Evolutionary conservation across 2,329 filamentous ascomycete genomes (phyloP).

Genomic region (Alternaria panax): DNA sequence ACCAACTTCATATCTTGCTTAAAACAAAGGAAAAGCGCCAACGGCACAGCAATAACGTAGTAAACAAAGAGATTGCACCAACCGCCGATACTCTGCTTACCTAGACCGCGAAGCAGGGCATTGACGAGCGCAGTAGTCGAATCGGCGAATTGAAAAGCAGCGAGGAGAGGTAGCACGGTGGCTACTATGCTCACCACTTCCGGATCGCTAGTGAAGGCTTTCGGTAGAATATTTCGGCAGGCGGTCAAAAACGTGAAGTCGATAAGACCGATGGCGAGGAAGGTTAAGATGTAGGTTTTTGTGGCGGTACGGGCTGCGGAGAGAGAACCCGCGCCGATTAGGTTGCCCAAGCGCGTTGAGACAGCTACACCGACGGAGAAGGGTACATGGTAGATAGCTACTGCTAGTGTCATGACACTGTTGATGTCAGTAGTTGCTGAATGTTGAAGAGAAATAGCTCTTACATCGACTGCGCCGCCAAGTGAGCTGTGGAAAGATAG

Average conservation of each 20-base stretch:
- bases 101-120: conserved; percentile 48
- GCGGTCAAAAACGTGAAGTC: conserved; percentile 44
- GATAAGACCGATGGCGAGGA: conserved; percentile 45
- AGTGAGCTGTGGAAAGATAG: conserved; percentile 77
- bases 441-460: background rate
- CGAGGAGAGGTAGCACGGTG: conserved; percentile 46
- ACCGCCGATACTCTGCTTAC: conserved; percentile 50
- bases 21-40: conserved; percentile 49
- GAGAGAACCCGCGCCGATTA: conserved; percentile 49
- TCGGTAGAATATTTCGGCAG: conserved; percentile 42
- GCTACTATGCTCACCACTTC: conserved; percentile 46
- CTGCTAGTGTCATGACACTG: conserved; percentile 46
- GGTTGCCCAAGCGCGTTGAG: conserved; percentile 50
- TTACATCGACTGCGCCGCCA: conserved; percentile 74
- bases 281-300: conserved; percentile 42
- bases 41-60: conserved; percentile 49
- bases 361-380: conserved; percentile 52
- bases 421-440: background rate
- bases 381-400: conserved; percentile 52
- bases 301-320: conserved; percentile 45
- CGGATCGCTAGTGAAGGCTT: conserved; percentile 46
- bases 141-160: conserved; percentile 51
- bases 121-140: conserved; percentile 48
- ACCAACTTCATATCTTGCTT: conserved; percentile 44
- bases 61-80: conserved; percentile 50